Evolutionary conservation across 2,329 filamentous ascomycete species (phyloP).

Genomic region (Domatiomyces globalis): DNA sequence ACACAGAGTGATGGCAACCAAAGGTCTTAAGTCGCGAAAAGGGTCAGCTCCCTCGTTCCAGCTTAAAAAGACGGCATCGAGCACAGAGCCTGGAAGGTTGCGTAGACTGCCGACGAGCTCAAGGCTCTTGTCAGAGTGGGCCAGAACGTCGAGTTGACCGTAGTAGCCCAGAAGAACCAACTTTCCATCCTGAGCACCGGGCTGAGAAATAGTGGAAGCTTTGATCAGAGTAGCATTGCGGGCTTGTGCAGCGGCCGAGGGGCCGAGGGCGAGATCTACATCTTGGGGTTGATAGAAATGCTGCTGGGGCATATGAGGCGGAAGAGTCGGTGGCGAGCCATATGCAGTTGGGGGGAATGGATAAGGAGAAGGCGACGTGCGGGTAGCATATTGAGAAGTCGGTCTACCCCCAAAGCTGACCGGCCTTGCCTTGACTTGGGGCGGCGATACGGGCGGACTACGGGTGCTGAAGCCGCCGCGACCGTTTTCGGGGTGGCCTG

Average conservation of each 20-base stretch:
- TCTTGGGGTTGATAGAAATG: slow-evolving; percentile 67
- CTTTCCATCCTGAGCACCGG: slow-evolving; percentile 24
- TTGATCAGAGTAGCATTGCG: slow-evolving; percentile 36
- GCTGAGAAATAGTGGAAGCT: slow-evolving; percentile 5
- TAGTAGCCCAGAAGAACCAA: slow-evolving; percentile 72
- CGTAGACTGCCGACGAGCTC: slow-evolving; percentile 57
- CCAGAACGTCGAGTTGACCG: slow-evolving; percentile 62
- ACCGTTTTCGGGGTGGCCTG: slow-evolving; percentile 18
- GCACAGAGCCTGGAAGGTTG: slow-evolving; percentile 64
- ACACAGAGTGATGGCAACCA: slow-evolving; percentile 58
- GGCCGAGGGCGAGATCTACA: slow-evolving; percentile 45
- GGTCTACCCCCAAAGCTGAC: slow-evolving; percentile 29
- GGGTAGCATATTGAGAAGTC: slow-evolving; percentile 18
- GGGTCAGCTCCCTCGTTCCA: slow-evolving; percentile 46
- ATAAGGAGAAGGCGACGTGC: slow-evolving; percentile 22
- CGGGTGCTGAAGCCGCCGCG: slow-evolving; percentile 27
- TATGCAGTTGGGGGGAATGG: slow-evolving; percentile 25
- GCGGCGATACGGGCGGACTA: slow-evolving; percentile 32
- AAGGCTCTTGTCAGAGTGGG: slow-evolving; percentile 52
- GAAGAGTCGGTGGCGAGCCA: slow-evolving; percentile 45
- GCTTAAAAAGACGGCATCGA: slow-evolving; percentile 69
- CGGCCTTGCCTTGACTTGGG: slow-evolving; percentile 26
- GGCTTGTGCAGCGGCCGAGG: slow-evolving; percentile 39
- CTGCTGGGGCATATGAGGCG: slow-evolving; percentile 60
- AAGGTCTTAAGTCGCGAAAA: slow-evolving; percentile 45